Evolutionary conservation across 192 early-diverging fungal species (phyloP).

Genomic region (Coemansia sp.): DNA sequence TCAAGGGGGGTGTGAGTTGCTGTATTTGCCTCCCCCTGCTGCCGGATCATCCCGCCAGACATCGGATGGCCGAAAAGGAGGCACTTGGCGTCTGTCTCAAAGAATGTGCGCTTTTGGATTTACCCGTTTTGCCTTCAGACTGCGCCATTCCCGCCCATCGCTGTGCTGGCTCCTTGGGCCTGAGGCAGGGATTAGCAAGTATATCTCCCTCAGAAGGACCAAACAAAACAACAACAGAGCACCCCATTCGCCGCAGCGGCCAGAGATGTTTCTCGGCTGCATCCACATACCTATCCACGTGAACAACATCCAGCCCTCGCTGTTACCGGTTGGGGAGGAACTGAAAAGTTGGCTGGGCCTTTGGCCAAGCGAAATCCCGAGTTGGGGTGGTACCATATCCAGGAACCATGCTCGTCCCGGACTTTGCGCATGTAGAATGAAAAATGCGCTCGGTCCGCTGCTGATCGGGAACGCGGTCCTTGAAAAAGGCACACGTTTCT

Average conservation of each 20-base stretch:
- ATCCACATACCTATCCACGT: neutral
- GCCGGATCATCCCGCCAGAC: slow-evolving; percentile 5
- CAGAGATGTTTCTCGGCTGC: neutral
- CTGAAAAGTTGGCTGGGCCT: neutral
- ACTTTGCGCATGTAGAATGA: slow-evolving; percentile 1
- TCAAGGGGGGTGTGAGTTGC: neutral
- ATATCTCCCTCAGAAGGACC: neutral
- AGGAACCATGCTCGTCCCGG: neutral
- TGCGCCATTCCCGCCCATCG: neutral
- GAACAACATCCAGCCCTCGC: neutral
- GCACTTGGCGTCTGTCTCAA: neutral
- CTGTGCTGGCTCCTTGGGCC: no score
- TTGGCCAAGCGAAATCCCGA: neutral
- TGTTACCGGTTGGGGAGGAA: slow-evolving; percentile 1
- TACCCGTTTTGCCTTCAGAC: slow-evolving; percentile 10
- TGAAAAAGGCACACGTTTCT: slow-evolving; percentile 7
- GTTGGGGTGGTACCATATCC: slow-evolving; percentile 9
- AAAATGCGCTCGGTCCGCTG: neutral
- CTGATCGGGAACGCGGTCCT: slow-evolving; percentile 6
- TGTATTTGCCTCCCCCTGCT: neutral
- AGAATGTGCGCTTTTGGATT: slow-evolving; percentile 1
- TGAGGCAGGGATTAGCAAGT: neutral
- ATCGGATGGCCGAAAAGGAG: neutral
- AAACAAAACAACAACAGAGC: slow-evolving; percentile 3
- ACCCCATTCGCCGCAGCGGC: neutral